Conservation (phyloP, 192 early-diverging fungal genomes). For the Coemansia sp. region DNA sequence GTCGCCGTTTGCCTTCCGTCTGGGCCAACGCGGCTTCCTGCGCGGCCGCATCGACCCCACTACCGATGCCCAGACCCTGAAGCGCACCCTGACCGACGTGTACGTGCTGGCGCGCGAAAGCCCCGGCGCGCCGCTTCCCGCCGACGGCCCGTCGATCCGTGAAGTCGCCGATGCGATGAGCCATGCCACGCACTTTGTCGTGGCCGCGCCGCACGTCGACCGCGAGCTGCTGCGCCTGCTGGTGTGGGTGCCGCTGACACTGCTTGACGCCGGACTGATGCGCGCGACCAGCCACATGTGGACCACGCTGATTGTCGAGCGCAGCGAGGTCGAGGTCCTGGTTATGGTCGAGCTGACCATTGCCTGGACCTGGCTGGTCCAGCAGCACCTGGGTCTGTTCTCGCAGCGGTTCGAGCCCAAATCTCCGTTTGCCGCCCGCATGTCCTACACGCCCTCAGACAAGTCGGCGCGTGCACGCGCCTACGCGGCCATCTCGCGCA, state of each 20-base stretch:
- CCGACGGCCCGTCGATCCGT: constrained; percentile 6
- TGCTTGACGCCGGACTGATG: constrained; percentile 76
- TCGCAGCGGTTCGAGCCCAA: constrained; percentile 51
- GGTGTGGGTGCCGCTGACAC: constrained; percentile 78
- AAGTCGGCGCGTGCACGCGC: constrained; percentile 66
- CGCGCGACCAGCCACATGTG: constrained; percentile 83
- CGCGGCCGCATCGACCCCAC: constrained; percentile 26
- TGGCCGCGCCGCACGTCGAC: constrained; percentile 13
- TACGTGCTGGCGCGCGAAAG: constrained; percentile 23
- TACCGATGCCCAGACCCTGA: constrained; percentile 27
- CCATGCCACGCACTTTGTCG: constrained; percentile 25
- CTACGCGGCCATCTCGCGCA: constrained; percentile 56
- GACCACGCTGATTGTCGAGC: constrained; percentile 81
- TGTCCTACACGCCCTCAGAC: constrained; percentile 90
- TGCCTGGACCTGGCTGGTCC: constrained; percentile 78
- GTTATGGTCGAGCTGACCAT: constrained; percentile 81
- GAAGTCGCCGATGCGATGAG: constrained; percentile 17
- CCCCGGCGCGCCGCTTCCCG: constrained; percentile 20
- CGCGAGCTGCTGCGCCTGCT: constrained; percentile 70
- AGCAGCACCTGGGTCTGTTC: constrained; percentile 80
- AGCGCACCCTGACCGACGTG: constrained; percentile 24
- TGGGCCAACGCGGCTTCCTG: constrained; percentile 35
- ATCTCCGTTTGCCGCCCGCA: constrained; percentile 83
- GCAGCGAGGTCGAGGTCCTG: constrained; percentile 64
- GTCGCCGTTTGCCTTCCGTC: constrained; percentile 34